phyloP scores from a whole-genome alignment of 2,329 filamentous ascomycete genomes.

The Nannizzia gypsea region DNA sequence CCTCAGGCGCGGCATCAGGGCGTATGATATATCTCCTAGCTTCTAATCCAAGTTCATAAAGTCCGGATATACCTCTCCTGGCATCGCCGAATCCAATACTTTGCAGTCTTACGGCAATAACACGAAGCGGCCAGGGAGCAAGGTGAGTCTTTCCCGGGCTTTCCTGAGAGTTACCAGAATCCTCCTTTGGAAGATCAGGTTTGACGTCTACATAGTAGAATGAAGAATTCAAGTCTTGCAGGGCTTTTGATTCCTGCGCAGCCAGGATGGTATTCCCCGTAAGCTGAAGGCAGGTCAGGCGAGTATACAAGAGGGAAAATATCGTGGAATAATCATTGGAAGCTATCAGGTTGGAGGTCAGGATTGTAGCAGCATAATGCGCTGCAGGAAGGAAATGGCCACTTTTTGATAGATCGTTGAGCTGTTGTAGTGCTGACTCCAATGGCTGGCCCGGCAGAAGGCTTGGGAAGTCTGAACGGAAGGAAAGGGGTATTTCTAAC shows the following conservation, averaged over 20 bases:
- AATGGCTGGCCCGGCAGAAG: slow-evolving; percentile 50
- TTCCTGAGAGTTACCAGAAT: slow-evolving; percentile 9
- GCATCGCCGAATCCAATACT: slow-evolving; percentile 77
- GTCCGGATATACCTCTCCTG: slow-evolving; percentile 72
- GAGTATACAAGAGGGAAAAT: slow-evolving; percentile 66
- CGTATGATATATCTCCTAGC: slow-evolving; percentile 51
- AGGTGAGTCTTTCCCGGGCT: slow-evolving; percentile 39
- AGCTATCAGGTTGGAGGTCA: slow-evolving; percentile 32
- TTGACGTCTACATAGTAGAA: slow-evolving; percentile 35
- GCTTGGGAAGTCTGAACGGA: slow-evolving; percentile 56
- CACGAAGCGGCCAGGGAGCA: slow-evolving; percentile 75
- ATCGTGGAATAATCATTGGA: slow-evolving; percentile 51
- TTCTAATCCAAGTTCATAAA: slow-evolving; percentile 77
- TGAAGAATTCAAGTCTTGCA: slow-evolving; percentile 51
- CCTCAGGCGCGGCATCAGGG: slow-evolving; percentile 42
- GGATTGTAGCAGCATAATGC: slow-evolving; percentile 32
- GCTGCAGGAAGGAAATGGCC: slow-evolving; percentile 76
- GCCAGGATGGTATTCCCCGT: slow-evolving; percentile 61
- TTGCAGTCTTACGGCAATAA: slow-evolving; percentile 72
- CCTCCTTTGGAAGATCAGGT: slow-evolving; percentile 3
- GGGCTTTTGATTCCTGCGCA: slow-evolving; percentile 49
- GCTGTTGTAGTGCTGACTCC: slow-evolving; percentile 25
- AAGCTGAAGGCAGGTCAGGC: slow-evolving; percentile 70
- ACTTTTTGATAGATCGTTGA: slow-evolving; percentile 54
- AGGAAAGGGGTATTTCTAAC: slow-evolving; percentile 49